Evolutionary conservation across 805 yeast species (phyloP).

Genomic region (Isabelozyma pseudorhagii): DNA sequence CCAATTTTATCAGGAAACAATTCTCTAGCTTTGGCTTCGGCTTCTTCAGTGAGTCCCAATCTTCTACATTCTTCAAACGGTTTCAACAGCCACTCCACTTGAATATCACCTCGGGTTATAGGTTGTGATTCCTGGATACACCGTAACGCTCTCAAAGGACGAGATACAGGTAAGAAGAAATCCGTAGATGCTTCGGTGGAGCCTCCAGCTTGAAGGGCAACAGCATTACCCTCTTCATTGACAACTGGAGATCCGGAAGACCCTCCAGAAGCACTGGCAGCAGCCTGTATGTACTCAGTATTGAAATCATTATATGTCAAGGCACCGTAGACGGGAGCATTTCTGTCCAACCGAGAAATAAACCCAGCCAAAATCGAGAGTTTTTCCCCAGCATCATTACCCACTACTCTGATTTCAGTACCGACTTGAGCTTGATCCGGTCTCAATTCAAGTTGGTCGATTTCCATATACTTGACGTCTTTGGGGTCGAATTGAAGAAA

Average conservation of each 20-base stretch:
- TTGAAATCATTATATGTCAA: constrained; percentile 89
- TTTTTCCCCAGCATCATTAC: constrained; percentile 96
- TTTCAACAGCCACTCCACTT: constrained; percentile 81
- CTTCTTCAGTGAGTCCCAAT: constrained; percentile 73
- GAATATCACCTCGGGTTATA: constrained; percentile 87
- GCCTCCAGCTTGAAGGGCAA: constrained; percentile 95
- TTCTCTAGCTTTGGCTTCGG: constrained; percentile 67
- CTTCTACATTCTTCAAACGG: constrained; percentile 91
- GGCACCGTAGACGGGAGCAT: constrained; percentile 91
- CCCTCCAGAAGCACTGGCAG: constrained; percentile 95
- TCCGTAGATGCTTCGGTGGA: constrained; percentile 89
- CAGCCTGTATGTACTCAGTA: constrained; percentile 93
- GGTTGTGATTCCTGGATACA: constrained; percentile 61
- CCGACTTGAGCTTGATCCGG: constrained; percentile 92
- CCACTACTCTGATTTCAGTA: constrained; percentile 88
- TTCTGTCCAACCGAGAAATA: constrained; percentile 80
- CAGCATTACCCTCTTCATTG: constrained; percentile 79
- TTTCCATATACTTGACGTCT: constrained; percentile 67
- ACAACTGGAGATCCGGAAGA: constrained; percentile 97
- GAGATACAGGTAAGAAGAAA: constrained; percentile 80
- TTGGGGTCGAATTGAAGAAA: constrained; percentile 75
- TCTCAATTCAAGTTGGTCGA: constrained; percentile 60
- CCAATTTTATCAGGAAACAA: constrained; percentile 75
- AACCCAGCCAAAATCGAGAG: constrained; percentile 85
- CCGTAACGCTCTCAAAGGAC: constrained; percentile 76